These are phyloP conservation scores for Trichocladium uniseriatum DNA, from an alignment of 495 filamentous ascomycete genomes.

Conservation along the genomic window DNA sequence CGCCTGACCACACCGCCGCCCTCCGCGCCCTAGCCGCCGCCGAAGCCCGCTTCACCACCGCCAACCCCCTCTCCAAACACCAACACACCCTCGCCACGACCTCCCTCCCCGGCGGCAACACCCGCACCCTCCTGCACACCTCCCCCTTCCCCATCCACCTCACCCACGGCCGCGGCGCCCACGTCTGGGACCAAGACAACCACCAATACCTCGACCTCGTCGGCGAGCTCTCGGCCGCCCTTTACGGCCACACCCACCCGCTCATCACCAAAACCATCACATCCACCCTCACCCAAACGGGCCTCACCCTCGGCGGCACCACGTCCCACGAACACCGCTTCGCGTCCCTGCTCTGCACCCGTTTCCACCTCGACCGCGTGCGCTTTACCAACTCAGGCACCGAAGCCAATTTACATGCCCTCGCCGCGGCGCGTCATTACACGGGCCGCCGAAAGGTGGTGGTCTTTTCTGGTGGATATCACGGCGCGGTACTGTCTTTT, in stretches of 20 bases:
- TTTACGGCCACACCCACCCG: conserved; percentile 46
- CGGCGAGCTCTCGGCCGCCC: conserved; percentile 44
- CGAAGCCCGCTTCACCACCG: conserved; percentile 21
- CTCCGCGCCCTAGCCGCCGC: conserved; percentile 23
- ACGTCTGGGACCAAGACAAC: conserved; percentile 33
- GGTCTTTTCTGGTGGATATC: conserved; percentile 45
- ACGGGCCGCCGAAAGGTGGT: conserved; percentile 38
- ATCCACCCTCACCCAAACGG: conserved; percentile 27
- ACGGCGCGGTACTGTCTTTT: conserved; percentile 44
- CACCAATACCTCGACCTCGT: conserved; percentile 39
- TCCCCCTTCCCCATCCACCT: conserved; percentile 47
- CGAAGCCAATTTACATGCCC: conserved; percentile 43
- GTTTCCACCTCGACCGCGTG: conserved; percentile 38
- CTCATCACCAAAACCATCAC: conserved; percentile 30
- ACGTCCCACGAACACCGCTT: conserved; percentile 32
- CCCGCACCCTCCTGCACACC: conserved; percentile 48
- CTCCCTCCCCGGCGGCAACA: conserved; percentile 52
- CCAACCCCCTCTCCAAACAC: conserved; percentile 29
- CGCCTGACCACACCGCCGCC: not conserved
- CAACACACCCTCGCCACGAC: conserved; percentile 31
- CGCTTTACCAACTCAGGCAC: conserved; percentile 47
- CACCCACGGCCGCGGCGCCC: conserved; percentile 30
- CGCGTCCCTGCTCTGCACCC: conserved; percentile 31
- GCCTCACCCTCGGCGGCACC: conserved; percentile 36
- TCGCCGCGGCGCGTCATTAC: conserved; percentile 32